These are phyloP conservation scores for Colletotrichum sp. DNA, from an alignment of 2,329 filamentous ascomycete genomes.

Conservation along the genomic window DNA sequence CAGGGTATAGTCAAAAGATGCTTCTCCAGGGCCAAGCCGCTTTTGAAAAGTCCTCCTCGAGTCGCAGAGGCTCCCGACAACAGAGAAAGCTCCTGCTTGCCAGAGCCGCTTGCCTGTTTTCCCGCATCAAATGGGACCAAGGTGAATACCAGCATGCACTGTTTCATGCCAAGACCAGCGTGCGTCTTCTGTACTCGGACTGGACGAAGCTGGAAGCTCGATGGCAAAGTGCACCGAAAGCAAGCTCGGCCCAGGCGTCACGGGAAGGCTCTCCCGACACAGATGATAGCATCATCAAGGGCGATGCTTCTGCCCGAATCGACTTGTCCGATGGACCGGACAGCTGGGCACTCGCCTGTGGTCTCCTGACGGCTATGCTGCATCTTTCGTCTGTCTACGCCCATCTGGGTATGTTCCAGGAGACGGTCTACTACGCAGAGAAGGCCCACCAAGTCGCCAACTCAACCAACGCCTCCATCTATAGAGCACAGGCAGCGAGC, in stretches of 20 bases:
- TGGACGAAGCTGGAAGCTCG: constrained; percentile 56
- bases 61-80: constrained; percentile 25
- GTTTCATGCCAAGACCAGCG: constrained; percentile 59
- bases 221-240: constrained; percentile 28
- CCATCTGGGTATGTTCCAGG: constrained; percentile 84
- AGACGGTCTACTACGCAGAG: constrained; percentile 87
- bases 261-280: background rate
- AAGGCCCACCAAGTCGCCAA: constrained; percentile 80
- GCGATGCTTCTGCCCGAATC: constrained; percentile 34
- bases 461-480: constrained; percentile 67
- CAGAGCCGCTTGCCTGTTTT: constrained; percentile 68
- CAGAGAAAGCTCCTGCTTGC: constrained; percentile 56
- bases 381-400: constrained; percentile 81
- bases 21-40: constrained; percentile 4
- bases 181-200: constrained; percentile 61
- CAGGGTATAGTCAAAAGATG: constrained; percentile 5
- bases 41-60: constrained; percentile 16
- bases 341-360: constrained; percentile 81
- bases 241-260: background rate
- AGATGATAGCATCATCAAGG: background rate
- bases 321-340: constrained; percentile 56
- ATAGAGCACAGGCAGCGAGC: constrained; percentile 57
- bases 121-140: constrained; percentile 66
- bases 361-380: constrained; percentile 73
- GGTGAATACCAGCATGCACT: constrained; percentile 66